Percentiles rank a stretch among this genome's conserved stretches.
phyloP scores from a whole-genome alignment of 1,284 basidiomycete genomes.

The Wallemia hederae region DNA sequence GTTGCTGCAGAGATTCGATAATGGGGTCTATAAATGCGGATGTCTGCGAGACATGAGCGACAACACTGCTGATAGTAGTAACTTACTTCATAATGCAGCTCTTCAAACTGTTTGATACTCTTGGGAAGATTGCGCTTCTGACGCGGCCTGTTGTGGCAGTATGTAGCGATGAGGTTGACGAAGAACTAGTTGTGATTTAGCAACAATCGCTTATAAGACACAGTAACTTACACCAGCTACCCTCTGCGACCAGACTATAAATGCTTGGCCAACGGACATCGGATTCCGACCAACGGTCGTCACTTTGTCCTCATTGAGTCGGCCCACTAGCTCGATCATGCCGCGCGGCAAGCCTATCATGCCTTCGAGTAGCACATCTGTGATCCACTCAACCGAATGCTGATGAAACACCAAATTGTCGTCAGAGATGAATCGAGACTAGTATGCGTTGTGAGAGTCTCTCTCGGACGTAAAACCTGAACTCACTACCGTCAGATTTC shows the following conservation, averaged over 20 bases:
- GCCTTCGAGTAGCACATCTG: background rate
- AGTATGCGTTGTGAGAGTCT: background rate
- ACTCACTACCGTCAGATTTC: background rate
- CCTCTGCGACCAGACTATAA: background rate
- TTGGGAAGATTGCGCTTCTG: constrained; percentile 1
- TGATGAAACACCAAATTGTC: background rate
- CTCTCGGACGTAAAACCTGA: background rate
- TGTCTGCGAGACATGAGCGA: too few species aligned
- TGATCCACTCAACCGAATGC: background rate
- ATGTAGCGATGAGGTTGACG: background rate
- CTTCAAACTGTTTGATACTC: background rate
- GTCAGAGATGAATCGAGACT: background rate
- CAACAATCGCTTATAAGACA: background rate
- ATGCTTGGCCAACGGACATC: background rate
- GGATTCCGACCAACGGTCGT: background rate
- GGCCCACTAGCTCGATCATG: background rate
- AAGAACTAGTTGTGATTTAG: background rate
- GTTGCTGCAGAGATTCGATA: background rate
- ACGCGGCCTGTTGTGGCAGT: background rate
- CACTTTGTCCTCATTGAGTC: background rate
- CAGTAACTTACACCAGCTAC: background rate
- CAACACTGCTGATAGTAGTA: background rate
- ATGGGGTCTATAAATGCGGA: background rate
- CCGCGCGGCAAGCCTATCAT: background rate
- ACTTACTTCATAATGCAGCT: background rate